These are phyloP conservation scores for Akanthomyces muscarius DNA, from an alignment of 2,329 filamentous ascomycete genomes.

Conservation along the genomic window DNA sequence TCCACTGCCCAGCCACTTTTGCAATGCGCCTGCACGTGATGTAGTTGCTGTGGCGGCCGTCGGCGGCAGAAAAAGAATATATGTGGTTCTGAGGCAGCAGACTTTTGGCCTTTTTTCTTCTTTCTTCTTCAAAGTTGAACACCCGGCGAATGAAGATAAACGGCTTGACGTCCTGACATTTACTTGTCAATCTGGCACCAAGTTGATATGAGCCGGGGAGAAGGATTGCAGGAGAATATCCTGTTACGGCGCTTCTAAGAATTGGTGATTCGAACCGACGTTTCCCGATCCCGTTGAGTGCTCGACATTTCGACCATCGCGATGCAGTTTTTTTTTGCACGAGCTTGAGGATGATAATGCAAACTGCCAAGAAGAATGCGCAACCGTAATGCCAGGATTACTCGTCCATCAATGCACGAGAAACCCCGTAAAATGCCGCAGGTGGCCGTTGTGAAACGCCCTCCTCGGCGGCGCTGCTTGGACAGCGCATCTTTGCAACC, in stretches of 20 bases:
- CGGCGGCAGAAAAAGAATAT: neutral
- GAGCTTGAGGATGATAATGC: neutral
- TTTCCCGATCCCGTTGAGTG: slow-evolving; percentile 63
- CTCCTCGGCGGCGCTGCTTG: neutral
- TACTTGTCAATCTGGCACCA: slow-evolving; percentile 38
- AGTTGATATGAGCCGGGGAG: slow-evolving; percentile 59
- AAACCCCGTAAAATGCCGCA: neutral
- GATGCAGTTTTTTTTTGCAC: neutral
- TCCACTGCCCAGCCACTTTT: slow-evolving; percentile 1
- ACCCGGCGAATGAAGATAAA: slow-evolving; percentile 51
- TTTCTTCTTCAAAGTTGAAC: slow-evolving; percentile 50
- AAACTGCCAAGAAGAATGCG: neutral
- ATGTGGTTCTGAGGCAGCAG: neutral
- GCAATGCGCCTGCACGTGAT: slow-evolving; percentile 6
- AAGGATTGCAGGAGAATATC: slow-evolving; percentile 39
- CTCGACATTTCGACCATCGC: slow-evolving; percentile 44
- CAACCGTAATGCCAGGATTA: neutral
- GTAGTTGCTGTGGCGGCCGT: neutral
- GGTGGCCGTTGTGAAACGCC: slow-evolving; percentile 6
- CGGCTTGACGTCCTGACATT: slow-evolving; percentile 45
- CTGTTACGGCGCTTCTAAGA: slow-evolving; percentile 56
- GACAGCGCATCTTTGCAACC: slow-evolving; percentile 1
- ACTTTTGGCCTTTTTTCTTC: slow-evolving; percentile 23
- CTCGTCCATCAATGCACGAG: neutral
- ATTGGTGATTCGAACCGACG: slow-evolving; percentile 54